phyloP scores from a whole-genome alignment of 2,329 filamentous ascomycete species.

The Didymella pinodella region DNA sequence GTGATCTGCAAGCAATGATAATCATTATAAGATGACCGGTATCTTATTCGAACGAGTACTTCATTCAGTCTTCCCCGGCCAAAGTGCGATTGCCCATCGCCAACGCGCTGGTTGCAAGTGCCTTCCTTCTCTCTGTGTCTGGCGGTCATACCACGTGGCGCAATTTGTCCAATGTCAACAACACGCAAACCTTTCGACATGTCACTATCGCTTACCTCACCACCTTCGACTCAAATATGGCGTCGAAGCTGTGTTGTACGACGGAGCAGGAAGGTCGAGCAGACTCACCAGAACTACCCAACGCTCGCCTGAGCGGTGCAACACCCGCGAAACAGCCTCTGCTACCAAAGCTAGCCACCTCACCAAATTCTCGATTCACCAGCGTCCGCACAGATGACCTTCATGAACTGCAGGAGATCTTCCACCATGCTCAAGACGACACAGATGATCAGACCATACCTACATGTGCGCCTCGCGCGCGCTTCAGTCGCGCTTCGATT shows the following conservation, averaged over 20 bases:
- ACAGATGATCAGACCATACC: constrained; percentile 24
- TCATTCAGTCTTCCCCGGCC: neutral
- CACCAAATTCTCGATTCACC: constrained; percentile 40
- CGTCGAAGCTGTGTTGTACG: constrained; percentile 46
- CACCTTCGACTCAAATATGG: constrained; percentile 30
- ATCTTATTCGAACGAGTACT: neutral
- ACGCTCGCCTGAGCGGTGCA: constrained; percentile 39
- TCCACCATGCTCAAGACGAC: constrained; percentile 37
- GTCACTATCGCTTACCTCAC: neutral
- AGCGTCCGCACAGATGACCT: constrained; percentile 44
- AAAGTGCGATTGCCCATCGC: neutral
- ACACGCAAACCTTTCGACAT: neutral
- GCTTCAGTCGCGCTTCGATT: constrained; percentile 38
- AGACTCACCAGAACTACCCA: constrained; percentile 46
- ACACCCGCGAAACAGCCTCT: constrained; percentile 41
- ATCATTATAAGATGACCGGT: neutral
- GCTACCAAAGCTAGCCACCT: constrained; percentile 27
- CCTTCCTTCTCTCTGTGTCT: constrained; percentile 13
- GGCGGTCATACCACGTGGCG: constrained; percentile 23
- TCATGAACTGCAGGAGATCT: constrained; percentile 46
- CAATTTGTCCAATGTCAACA: constrained; percentile 14
- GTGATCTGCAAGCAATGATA: neutral
- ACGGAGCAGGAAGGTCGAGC: constrained; percentile 39
- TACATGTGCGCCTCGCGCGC: constrained; percentile 25
- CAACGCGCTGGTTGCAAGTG: neutral